A percentile compares a stretch with the other conserved stretches of the same genome.
Evolutionary conservation across 1,284 basidiomycete species (phyloP).

Genomic region (Austroboletus novae-zelandiae): DNA sequence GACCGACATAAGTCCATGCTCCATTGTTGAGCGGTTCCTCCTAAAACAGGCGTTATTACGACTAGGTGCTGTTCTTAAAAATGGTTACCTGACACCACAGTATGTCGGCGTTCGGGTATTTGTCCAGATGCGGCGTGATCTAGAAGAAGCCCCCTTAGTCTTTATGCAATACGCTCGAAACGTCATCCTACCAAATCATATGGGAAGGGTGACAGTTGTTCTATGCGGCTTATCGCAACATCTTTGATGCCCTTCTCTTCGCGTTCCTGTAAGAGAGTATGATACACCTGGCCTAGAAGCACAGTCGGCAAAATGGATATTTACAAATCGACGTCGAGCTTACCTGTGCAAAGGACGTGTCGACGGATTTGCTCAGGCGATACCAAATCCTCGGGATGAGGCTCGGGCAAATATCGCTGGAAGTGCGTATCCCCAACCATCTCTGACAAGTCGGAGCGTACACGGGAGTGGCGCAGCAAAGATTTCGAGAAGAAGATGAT

Average conservation of each 20-base stretch:
- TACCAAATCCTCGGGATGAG: constrained; percentile 69
- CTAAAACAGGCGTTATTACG: constrained; percentile 28
- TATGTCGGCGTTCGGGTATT: constrained; percentile 92
- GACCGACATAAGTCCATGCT: constrained; percentile 91
- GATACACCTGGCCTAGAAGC: constrained; percentile 85
- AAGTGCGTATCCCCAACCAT: constrained; percentile 90
- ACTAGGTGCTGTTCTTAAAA: not conserved
- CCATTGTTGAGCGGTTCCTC: constrained; percentile 93
- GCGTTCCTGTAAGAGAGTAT: constrained; percentile 84
- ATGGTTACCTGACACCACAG: constrained; percentile 80
- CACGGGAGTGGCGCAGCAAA: constrained; percentile 90
- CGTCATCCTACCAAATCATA: constrained; percentile 74
- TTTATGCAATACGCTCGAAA: not conserved
- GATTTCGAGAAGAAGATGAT: constrained; percentile 97
- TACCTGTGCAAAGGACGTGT: constrained; percentile 86
- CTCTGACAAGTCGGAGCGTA: constrained; percentile 84
- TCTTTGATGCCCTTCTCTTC: constrained; percentile 89
- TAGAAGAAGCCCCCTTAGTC: constrained; percentile 28
- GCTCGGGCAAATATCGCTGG: constrained; percentile 90
- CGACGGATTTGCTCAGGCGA: constrained; percentile 85
- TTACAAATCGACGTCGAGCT: not conserved
- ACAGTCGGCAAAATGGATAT: constrained; percentile 4
- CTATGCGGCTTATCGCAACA: constrained; percentile 90
- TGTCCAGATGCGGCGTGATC: constrained; percentile 88
- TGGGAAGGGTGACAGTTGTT: constrained; percentile 95